Base-by-base conservation (phyloP, 306 rosid species). In the Rosa rugosa region DNA sequence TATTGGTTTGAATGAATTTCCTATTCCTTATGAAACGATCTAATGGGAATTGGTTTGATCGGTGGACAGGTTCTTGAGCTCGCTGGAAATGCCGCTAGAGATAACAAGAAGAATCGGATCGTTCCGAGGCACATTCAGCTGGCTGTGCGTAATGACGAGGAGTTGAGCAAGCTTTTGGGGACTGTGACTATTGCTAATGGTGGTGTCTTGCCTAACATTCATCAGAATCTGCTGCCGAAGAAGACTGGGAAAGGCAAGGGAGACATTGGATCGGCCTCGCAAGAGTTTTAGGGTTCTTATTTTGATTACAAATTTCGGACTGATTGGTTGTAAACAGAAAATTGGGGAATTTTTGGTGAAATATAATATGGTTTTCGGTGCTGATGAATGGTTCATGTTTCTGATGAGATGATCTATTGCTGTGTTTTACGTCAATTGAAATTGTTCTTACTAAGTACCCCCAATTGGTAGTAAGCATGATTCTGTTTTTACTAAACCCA, bases 121-220 rank as follows among this genome's bases (percentile, higher is more conserved):
- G 50, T 86, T 0, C 97, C 97, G 0, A 86, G 95, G 79, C 97
- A 92, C 62, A 90, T 92, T 56, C 97, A 92, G 70, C 89, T 92
- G 10, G 97, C 93, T 1, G 95, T 92, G 16, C 85, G 97, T n/a
- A 92, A 92, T 12, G 97, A 92, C 0, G 97, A 88, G 41, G 97
- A 92, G 38, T 13, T 92, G 74, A 90, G 93, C 87, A 92, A 89
- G 79, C 85, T 92, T 23, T 36, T 92, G 87, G 97, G 93, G 0
- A 17, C 87, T 5, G 97, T 92, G 1, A 92, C 97, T 0, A 92
- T 92, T 44, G 93, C 93, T 0, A 87, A 64, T 9, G 97, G 90
- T 0, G 96, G 96, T 0, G 96, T 91, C 14, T 41, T 91, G 64
- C 96, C 96, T 0, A 89, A 89, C 27, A 91, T 92, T 23, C 84